Evolutionary conservation across 2,329 filamentous ascomycete species (phyloP).

Genomic region (Microdochium bolleyi): DNA sequence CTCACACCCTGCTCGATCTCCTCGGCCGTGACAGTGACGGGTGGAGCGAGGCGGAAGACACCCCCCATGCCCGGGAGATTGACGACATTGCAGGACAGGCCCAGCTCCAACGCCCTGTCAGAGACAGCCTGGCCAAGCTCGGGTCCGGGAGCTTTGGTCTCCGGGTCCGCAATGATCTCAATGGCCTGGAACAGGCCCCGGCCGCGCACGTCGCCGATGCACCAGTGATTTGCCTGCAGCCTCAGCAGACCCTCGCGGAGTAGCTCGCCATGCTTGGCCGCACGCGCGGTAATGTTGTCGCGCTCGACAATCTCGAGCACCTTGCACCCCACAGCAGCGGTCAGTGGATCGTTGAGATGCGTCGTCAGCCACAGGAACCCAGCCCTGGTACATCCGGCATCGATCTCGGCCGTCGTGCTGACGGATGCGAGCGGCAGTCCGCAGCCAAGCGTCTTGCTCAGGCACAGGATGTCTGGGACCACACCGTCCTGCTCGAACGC

Average conservation of each 20-base stretch:
- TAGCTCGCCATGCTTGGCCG: slow-evolving; percentile 30
- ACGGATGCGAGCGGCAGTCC: slow-evolving; percentile 42
- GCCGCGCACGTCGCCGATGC: slow-evolving; percentile 44
- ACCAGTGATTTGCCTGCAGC: slow-evolving; percentile 39
- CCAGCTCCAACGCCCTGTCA: slow-evolving; percentile 32
- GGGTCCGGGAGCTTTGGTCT: slow-evolving; percentile 31
- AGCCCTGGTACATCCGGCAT: slow-evolving; percentile 30
- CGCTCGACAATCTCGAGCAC: slow-evolving; percentile 45
- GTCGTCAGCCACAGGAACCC: slow-evolving; percentile 43
- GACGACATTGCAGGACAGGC: slow-evolving; percentile 40
- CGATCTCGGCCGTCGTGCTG: slow-evolving; percentile 38
- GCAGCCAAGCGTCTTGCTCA: slow-evolving; percentile 47
- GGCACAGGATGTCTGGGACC: slow-evolving; percentile 39
- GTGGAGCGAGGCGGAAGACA: slow-evolving; percentile 41
- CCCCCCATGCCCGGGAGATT: slow-evolving; percentile 38
- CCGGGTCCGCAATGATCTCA: slow-evolving; percentile 37
- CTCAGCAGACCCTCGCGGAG: slow-evolving; percentile 31
- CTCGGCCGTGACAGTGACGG: slow-evolving; percentile 36
- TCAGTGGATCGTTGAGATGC: slow-evolving; percentile 45
- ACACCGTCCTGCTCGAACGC: slow-evolving; percentile 43
- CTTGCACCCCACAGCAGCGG: slow-evolving; percentile 44
- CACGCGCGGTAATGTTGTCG: slow-evolving; percentile 33
- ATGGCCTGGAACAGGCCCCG: slow-evolving; percentile 40
- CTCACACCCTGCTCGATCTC: slow-evolving; percentile 35
- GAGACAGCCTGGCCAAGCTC: slow-evolving; percentile 34